Evolutionary conservation across 169 alveolate species (phyloP).

Genomic region (Perkinsus marinus): DNA sequence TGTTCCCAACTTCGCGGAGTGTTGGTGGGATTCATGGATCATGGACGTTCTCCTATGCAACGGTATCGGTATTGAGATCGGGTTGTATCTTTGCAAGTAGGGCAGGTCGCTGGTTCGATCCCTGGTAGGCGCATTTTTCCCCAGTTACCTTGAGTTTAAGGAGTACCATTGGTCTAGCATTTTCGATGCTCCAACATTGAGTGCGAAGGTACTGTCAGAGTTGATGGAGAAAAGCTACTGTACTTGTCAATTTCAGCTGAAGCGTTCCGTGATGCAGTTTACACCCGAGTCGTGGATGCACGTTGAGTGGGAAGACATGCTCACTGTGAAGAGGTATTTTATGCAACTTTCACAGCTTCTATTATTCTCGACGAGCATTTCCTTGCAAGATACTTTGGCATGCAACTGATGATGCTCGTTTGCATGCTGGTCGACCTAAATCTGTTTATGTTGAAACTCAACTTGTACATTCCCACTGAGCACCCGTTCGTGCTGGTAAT

Average conservation of each 20-base stretch:
- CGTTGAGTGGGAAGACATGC: neutral
- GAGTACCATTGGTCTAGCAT: neutral
- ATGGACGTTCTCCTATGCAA: constrained; percentile 1
- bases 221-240: neutral
- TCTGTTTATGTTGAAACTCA: neutral
- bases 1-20: constrained; percentile 1
- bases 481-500: neutral
- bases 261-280: neutral
- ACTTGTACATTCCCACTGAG: neutral
- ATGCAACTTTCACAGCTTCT: neutral
- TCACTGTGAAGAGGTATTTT: neutral
- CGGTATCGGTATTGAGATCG: constrained; percentile 1
- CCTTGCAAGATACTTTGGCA: neutral
- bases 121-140: neutral
- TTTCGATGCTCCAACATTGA: neutral
- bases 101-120: neutral
- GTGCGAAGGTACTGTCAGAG: neutral
- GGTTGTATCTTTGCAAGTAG: neutral
- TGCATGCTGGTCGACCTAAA: neutral
- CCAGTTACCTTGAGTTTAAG: neutral
- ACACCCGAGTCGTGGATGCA: neutral
- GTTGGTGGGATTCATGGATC: constrained; percentile 5
- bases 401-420: neutral
- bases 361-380: neutral
- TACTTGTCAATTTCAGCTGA: neutral